These are phyloP conservation scores for Rosa chinensis DNA, from an alignment of 306 rosid species.

Conservation along the genomic window DNA sequence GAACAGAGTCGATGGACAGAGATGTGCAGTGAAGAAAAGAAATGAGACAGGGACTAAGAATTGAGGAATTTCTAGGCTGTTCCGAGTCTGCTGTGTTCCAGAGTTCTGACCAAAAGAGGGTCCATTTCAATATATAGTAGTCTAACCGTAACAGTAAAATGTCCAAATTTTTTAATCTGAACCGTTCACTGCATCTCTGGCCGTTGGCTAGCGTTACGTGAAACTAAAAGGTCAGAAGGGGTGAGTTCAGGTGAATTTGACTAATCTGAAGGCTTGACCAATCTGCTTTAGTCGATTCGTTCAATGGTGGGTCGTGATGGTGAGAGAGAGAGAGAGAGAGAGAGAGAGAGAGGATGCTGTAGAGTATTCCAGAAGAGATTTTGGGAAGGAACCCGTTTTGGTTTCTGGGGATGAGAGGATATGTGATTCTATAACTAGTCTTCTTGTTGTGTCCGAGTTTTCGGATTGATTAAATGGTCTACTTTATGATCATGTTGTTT, in stretches of 20 bases:
- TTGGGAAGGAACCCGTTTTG: slow-evolving; percentile 58
- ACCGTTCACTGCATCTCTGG: too few relatives aligned
- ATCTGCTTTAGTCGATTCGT: slow-evolving; percentile 38
- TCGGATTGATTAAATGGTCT: background rate
- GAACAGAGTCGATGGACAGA: too few relatives aligned
- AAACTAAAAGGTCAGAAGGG: slow-evolving; percentile 35
- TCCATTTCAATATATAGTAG: too few relatives aligned
- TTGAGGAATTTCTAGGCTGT: too few relatives aligned
- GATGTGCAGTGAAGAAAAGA: too few relatives aligned
- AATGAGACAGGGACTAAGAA: too few relatives aligned
- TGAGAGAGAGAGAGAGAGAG: background rate
- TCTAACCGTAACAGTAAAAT: too few relatives aligned
- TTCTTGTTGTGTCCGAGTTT: background rate
- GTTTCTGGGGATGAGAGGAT: slow-evolving; percentile 80
- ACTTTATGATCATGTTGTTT: background rate
- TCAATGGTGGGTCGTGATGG: slow-evolving; percentile 22
- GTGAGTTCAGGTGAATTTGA: background rate
- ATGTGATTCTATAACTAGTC: background rate
- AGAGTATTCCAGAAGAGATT: slow-evolving; percentile 61
- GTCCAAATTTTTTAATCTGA: too few relatives aligned
- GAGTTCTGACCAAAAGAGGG: too few relatives aligned
- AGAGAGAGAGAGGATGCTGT: slow-evolving; percentile 69
- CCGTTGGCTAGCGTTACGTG: too few relatives aligned
- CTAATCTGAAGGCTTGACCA: too few relatives aligned
- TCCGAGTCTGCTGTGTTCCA: too few relatives aligned